Base-by-base conservation (phyloP, 805 yeast species). In the Ogataea corticis region DNA sequence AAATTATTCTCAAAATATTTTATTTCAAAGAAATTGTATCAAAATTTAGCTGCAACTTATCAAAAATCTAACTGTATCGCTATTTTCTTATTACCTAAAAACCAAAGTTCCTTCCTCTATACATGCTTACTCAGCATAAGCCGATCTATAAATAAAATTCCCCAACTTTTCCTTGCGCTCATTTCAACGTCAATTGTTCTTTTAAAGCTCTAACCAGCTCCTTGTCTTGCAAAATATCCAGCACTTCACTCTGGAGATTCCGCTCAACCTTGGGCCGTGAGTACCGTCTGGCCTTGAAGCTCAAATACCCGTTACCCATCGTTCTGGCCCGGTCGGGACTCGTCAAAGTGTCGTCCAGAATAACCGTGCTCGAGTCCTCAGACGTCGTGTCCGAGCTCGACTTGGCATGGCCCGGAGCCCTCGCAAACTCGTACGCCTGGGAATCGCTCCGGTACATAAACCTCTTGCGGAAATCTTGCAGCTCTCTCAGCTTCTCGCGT, bases 401-500 rank as follows among this genome's bases (percentile, higher is more conserved):
- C 33, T 41, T 50, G n/a, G 38, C 5, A 12, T 18, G 38, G 9
- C 32, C 25, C 12, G 25, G 9, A 21, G 25, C 9, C 25, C 25
- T 21, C 7, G 40, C 9, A 41, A 63, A 63, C 45, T 63, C 68
- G 48, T 60, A 63, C 11, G 62, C 57, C 40, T 63, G 65, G 1
- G 68, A 63, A 41, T 62, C 67, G 3, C 63, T 55, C 33, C 66
- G 49, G n/a, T 49, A 49, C 38, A 55, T 36, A 12, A 49, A 51
- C 33, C 42, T 31, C 37, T 43, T 54, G 16, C 52, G 49, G 13
- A 54, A 50, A 7, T 38, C 40, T 14, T 44, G 44, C 3, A 46
- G 15, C 11, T 39, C 39, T 14, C 33, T 27, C 37, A 18, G 16
- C 31, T 40, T 18, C 15, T 30, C 52, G 21, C 27, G 30, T 19